Base-by-base conservation (phyloP, 2,329 filamentous ascomycete species). In the Apiospora kogelbergensis region DNA sequence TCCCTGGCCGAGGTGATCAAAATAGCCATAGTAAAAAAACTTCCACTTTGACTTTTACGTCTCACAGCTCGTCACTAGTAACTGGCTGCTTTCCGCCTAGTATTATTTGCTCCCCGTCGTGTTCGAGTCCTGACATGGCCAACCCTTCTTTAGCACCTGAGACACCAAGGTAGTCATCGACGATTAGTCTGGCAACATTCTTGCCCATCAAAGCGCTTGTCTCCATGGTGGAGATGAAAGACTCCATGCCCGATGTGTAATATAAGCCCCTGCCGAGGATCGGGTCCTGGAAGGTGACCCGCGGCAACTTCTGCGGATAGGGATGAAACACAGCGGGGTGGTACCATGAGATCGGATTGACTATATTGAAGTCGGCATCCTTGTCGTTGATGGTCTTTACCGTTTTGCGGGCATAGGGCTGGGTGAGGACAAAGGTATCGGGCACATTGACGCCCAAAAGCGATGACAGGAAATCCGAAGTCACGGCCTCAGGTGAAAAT, bases 171-270 rank as follows among this genome's bases (percentile, higher is more conserved):
- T 78, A 89, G 66, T 88, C 87, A 74, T 95, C 88, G 0, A 90
- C 84, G 63, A 95, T 84, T 67, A 96, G 81, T 71, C 85, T 86
- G 10, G 93, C 93, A 24, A 96, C 90, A 76, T 96, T 96, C 86
- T 88, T 93, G 0, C 96, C 96, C 89, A 96, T 96, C 73, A 98
- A 80, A 1, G 93, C 92, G 78, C 91, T 97, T 7, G 96, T 98
- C 84, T 99, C 96, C 96, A 99, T 98, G 0, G 94, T 97, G 11
- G 92, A 96, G 73, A 98, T 97, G 78, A 99, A 98, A 73, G 91
- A 91, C 81, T 98, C 95, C 57, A 98, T 97, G 2, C 89, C 90
- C 13, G 88, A 89, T 0, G 90, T 91, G 77, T 92, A 92, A 80
- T 90, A 96, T 17, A 95, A 75, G 0, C 89, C 88, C 7, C 86